Conservation (phyloP, 371 early-diverging fungal species). For the Gilbertella persicaria region DNA sequence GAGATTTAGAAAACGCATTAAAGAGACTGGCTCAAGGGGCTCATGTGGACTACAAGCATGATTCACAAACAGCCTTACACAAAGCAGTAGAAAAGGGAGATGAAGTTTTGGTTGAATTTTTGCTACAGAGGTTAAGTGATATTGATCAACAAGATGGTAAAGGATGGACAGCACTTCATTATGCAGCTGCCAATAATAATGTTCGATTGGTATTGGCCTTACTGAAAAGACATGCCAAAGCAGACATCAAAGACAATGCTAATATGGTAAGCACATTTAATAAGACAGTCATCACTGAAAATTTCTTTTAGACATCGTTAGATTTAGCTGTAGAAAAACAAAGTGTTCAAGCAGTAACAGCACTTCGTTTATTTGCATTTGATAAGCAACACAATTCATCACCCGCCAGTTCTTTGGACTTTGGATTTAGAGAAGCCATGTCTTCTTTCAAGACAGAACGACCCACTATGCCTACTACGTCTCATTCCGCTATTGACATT, state of each 20-base stretch:
- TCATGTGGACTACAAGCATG: slow-evolving; percentile 62
- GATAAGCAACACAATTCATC: slow-evolving; percentile 52
- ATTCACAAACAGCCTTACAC: slow-evolving; percentile 63
- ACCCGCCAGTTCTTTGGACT: slow-evolving; percentile 46
- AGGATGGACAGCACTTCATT: slow-evolving; percentile 81
- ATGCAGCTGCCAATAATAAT: slow-evolving; percentile 72
- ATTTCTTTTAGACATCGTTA: slow-evolving; percentile 56
- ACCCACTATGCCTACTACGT: slow-evolving; percentile 10
- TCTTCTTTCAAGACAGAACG: slow-evolving; percentile 42
- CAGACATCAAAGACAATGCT: slow-evolving; percentile 59
- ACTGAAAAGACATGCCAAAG: slow-evolving; percentile 69
- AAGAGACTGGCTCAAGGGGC: slow-evolving; percentile 74
- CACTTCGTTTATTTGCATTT: slow-evolving; percentile 55
- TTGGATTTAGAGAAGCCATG: slow-evolving; percentile 59
- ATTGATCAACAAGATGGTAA: slow-evolving; percentile 60
- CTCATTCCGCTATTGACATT: slow-evolving; percentile 47
- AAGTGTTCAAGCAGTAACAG: slow-evolving; percentile 64
- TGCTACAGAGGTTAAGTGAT: slow-evolving; percentile 70
- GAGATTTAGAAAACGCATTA: slow-evolving; percentile 61
- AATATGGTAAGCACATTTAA: slow-evolving; percentile 41
- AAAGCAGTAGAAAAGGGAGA: slow-evolving; percentile 60
- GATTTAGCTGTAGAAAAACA: slow-evolving; percentile 70
- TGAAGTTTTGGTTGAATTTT: slow-evolving; percentile 65
- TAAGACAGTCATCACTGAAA: not conserved
- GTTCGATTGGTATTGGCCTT: slow-evolving; percentile 63